Percentiles rank a stretch among this genome's conserved stretches.
Evolutionary conservation across 139 green algal species (phyloP).

Genomic region (Asterochloris sp.): DNA sequence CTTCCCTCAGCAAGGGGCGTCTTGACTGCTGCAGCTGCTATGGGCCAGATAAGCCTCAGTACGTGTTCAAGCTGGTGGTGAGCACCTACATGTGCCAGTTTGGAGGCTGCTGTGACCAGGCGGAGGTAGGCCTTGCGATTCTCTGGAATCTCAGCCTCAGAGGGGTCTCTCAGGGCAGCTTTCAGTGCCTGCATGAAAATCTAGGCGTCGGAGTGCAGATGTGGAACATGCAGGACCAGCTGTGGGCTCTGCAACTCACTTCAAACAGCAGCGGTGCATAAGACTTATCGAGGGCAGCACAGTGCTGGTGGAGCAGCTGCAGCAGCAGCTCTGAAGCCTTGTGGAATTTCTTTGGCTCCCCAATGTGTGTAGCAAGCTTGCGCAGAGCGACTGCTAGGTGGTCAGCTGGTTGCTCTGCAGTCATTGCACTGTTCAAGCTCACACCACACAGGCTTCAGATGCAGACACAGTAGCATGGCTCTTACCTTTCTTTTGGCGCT

Average conservation of each 20-base stretch:
- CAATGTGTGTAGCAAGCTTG: conserved; percentile 58
- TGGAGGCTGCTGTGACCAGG: conserved; percentile 38
- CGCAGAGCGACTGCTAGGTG: conserved; percentile 47
- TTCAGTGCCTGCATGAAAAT: conserved; percentile 37
- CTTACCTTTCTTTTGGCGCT: no score
- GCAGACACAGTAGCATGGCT: no score
- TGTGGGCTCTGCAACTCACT: background rate
- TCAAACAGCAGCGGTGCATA: conserved; percentile 25
- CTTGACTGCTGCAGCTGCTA: no score
- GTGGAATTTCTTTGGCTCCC: conserved; percentile 61
- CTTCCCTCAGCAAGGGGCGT: no score
- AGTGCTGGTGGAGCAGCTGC: conserved; percentile 53
- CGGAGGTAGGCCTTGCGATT: conserved; percentile 33
- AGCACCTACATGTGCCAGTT: conserved; percentile 23
- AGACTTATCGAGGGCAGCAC: conserved; percentile 20
- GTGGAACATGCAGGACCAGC: background rate
- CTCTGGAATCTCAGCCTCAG: conserved; percentile 20
- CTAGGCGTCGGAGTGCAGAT: background rate
- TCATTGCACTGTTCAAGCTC: background rate
- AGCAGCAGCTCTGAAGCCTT: conserved; percentile 67
- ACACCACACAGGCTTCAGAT: background rate
- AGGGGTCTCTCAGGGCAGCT: conserved; percentile 20
- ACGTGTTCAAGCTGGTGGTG: no score
- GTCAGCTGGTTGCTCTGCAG: conserved; percentile 8
- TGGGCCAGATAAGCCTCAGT: no score